phyloP scores from a whole-genome alignment of 2,329 filamentous ascomycete species.

The Colletotrichum tofieldiae region DNA sequence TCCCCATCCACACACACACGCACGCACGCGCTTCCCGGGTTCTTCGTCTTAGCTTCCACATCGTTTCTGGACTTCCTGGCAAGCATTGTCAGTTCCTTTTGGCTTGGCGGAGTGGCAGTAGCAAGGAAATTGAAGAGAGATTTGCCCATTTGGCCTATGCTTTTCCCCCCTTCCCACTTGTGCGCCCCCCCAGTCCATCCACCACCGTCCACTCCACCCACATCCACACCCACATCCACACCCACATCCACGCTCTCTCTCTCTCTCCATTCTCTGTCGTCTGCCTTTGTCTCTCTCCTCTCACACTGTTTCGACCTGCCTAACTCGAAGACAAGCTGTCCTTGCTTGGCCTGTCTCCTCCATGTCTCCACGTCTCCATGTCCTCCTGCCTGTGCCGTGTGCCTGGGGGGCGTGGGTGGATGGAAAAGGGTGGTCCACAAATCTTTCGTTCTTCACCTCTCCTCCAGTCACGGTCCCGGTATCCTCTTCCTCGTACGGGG shows the following conservation, averaged over 20 bases:
- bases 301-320: slow-evolving; percentile 39
- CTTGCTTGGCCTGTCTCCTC: background rate
- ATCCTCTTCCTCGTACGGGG: slow-evolving; percentile 2
- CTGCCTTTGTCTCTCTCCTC: background rate
- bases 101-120: slow-evolving; percentile 6
- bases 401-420: slow-evolving; percentile 4
- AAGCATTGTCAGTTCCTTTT: slow-evolving; percentile 3
- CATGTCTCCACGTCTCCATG: background rate
- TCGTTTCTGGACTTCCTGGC: background rate
- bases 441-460: slow-evolving; percentile 5
- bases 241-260: background rate
- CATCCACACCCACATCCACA: slow-evolving; percentile 3
- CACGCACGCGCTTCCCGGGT: background rate
- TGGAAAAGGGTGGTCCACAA: slow-evolving; percentile 21
- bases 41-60: background rate
- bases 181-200: background rate
- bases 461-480: background rate
- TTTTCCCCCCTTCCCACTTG: background rate
- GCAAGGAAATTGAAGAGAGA: background rate
- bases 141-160: background rate
- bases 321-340: slow-evolving; percentile 27
- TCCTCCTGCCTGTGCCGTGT: background rate
- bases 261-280: slow-evolving; percentile 2
- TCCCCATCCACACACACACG: background rate
- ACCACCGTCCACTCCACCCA: slow-evolving; percentile 5